Percentiles rank a stretch among this genome's conserved stretches.
These are phyloP conservation scores for Vairimorpha necatrix DNA, from an alignment of 371 early-diverging fungal species.

Conservation along the genomic window DNA sequence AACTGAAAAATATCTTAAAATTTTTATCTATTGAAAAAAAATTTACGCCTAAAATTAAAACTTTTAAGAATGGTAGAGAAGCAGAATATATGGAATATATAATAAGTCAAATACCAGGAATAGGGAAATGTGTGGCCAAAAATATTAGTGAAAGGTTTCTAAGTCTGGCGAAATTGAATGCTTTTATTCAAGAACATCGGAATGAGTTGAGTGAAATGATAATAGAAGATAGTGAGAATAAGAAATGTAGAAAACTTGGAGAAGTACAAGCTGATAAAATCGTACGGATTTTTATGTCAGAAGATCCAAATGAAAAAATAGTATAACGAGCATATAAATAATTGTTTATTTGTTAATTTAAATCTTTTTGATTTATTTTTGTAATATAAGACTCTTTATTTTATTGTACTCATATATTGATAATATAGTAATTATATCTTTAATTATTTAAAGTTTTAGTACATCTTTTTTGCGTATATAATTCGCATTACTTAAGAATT, in stretches of 20 bases:
- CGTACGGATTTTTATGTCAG: constrained; percentile 4
- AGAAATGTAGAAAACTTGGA: constrained; percentile 27
- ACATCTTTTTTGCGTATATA: too few relatives aligned
- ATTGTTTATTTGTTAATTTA: too few relatives aligned
- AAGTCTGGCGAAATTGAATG: constrained; percentile 10
- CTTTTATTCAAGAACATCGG: background rate
- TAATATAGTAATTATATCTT: too few relatives aligned
- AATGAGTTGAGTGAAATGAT: constrained; percentile 15
- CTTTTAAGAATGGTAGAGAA: constrained; percentile 12
- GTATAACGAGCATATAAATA: background rate
- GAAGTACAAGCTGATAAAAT: constrained; percentile 14
- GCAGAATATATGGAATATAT: constrained; percentile 21
- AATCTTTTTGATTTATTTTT: too few relatives aligned
- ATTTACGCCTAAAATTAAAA: constrained; percentile 29
- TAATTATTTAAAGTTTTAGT: too few relatives aligned
- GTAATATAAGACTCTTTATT: too few relatives aligned
- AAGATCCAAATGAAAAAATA: background rate
- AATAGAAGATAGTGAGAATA: constrained; percentile 26
- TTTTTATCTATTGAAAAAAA: background rate
- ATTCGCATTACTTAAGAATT: too few relatives aligned
- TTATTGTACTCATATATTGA: too few relatives aligned
- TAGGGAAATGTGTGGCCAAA: constrained; percentile 26
- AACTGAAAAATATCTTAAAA: constrained; percentile 31
- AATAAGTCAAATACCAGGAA: constrained; percentile 38
- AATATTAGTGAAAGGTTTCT: constrained; percentile 13